Percentiles rank a stretch among this genome's conserved stretches.
phyloP scores from a whole-genome alignment of 495 filamentous ascomycete species.

The Pseudoneurospora amorphoporcata region DNA sequence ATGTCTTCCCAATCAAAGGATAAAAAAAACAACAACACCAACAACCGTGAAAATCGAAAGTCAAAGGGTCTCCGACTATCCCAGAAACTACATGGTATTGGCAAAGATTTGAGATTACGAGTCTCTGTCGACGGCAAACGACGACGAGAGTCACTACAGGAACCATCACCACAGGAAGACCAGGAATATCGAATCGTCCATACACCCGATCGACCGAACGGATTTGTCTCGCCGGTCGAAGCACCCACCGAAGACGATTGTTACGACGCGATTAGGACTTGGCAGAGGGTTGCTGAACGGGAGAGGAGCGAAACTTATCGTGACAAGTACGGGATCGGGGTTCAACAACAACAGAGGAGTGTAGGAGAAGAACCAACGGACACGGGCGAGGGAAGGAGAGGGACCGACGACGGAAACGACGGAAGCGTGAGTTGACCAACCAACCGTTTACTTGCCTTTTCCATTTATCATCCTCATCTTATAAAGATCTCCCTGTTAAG shows the following conservation, averaged over 20 bases:
- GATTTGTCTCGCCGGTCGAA: conserved; percentile 3
- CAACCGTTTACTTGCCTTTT: background rate
- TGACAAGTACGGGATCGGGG: background rate
- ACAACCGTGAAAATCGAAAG: conserved; percentile 1
- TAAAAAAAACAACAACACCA: background rate
- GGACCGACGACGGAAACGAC: background rate
- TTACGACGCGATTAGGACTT: conserved; percentile 11
- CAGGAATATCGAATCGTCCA: conserved; percentile 15
- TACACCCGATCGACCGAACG: conserved; percentile 17
- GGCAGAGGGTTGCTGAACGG: conserved; percentile 9
- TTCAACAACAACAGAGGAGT: background rate
- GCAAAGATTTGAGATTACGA: background rate
- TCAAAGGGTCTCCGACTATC: conserved; percentile 2
- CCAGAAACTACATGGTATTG: conserved; percentile 14
- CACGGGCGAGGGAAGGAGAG: background rate
- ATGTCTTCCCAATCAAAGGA: background rate
- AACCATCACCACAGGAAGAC: background rate
- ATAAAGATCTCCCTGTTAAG: background rate
- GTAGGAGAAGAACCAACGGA: background rate
- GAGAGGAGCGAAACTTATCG: background rate
- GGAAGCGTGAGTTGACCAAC: background rate
- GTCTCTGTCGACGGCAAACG: background rate
- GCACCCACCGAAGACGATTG: conserved; percentile 21
- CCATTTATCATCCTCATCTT: background rate
- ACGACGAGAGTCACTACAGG: background rate